Evolutionary conservation across 495 filamentous ascomycete species (phyloP).

Genomic region (Aspergillus heteromorphus): DNA sequence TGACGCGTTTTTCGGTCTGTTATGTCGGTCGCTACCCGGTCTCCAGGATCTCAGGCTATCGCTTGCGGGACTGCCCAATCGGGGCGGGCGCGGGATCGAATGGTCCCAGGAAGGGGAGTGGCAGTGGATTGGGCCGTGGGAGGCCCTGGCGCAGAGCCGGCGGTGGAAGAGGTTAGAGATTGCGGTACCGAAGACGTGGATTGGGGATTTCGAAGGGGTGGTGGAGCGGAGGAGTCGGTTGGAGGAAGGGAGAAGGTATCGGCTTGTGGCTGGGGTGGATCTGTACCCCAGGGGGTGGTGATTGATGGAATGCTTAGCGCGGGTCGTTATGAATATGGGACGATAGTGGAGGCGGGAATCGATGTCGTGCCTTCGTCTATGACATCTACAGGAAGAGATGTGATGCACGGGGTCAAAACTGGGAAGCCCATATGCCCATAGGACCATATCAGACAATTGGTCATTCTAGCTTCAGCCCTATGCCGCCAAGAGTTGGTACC

Average conservation of each 20-base stretch:
- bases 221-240: slow-evolving; percentile 3
- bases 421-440: no score
- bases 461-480: no score
- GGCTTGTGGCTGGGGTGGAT: slow-evolving; percentile 4
- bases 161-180: slow-evolving; percentile 7
- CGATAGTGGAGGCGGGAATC: no score
- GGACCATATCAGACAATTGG: no score
- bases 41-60: slow-evolving; percentile 4
- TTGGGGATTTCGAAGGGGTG: neutral
- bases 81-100: neutral
- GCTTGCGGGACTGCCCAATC: slow-evolving; percentile 6
- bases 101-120: slow-evolving; percentile 5
- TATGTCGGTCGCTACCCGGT: neutral
- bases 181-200: slow-evolving; percentile 1
- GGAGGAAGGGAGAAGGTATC: slow-evolving; percentile 1
- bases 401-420: no score
- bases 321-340: no score
- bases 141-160: slow-evolving; percentile 3
- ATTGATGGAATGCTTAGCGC: no score
- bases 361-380: no score
- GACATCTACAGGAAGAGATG: no score
- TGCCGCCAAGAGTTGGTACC: no score
- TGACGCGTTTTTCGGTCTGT: neutral
- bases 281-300: slow-evolving; percentile 4
- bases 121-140: slow-evolving; percentile 10